A percentile compares a stretch with the other conserved stretches of the same genome.
These are phyloP conservation scores for Suhomyces canberraensis DNA, from an alignment of 805 yeast species.

Conservation along the genomic window DNA sequence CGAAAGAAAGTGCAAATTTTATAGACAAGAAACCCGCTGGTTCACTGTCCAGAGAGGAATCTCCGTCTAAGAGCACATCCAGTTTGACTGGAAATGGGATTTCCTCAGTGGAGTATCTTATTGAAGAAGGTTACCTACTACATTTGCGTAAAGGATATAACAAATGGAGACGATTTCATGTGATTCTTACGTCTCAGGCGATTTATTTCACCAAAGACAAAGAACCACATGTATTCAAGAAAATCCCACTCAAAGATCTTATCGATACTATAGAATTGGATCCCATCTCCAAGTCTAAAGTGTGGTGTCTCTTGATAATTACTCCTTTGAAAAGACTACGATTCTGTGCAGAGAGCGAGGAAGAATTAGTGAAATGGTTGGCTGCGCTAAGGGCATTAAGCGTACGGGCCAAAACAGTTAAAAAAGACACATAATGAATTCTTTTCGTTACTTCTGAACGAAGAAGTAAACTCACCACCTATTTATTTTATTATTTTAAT, in stretches of 20 bases:
- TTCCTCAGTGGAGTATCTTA: conserved; percentile 16
- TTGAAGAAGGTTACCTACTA: conserved; percentile 41
- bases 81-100: no score
- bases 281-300: conserved; percentile 40
- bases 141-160: conserved; percentile 41
- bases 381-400: conserved; percentile 40
- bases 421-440: no score
- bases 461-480: no score
- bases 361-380: conserved; percentile 47
- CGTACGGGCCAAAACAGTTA: conserved; percentile 19
- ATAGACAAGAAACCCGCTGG: no score
- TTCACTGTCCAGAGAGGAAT: no score
- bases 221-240: conserved; percentile 24
- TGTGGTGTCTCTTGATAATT: conserved; percentile 46
- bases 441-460: no score
- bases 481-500: no score
- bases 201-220: conserved; percentile 39
- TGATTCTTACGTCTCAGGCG: conserved; percentile 40
- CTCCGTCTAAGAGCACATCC: no score
- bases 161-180: conserved; percentile 47
- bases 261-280: conserved; percentile 51
- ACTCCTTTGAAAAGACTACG: conserved; percentile 44
- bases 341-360: conserved; percentile 44
- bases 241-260: conserved; percentile 28
- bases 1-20: no score